Percentiles rank a stretch among this genome's conserved stretches.
These are phyloP conservation scores for Synchytrium microbalum DNA, from an alignment of 371 early-diverging fungal genomes.

Conservation along the genomic window DNA sequence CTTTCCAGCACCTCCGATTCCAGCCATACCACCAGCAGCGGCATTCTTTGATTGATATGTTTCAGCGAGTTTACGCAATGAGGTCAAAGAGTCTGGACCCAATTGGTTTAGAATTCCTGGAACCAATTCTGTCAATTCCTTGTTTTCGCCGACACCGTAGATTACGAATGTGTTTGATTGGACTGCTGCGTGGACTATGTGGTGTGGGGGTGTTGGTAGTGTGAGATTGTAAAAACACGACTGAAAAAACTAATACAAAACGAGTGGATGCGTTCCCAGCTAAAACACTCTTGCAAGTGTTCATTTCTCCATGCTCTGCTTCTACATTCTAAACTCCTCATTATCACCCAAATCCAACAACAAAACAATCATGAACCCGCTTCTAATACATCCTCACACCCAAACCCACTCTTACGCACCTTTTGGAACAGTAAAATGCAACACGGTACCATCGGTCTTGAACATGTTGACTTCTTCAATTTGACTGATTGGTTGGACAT, in stretches of 20 bases:
- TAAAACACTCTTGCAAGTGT: slow-evolving; percentile 4
- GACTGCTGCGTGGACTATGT: slow-evolving; percentile 79
- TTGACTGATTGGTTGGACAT: slow-evolving; percentile 71
- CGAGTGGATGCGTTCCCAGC: not conserved
- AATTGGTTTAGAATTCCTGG: slow-evolving; percentile 93
- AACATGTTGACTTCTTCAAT: slow-evolving; percentile 99
- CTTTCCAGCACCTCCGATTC: too few species aligned
- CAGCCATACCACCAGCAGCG: slow-evolving; percentile 29
- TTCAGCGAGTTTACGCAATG: slow-evolving; percentile 82
- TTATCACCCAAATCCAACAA: not conserved
- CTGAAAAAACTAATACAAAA: not conserved
- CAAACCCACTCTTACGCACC: slow-evolving; percentile 42
- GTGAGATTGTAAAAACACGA: not conserved
- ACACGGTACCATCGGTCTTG: slow-evolving; percentile 85
- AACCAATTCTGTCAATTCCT: slow-evolving; percentile 85
- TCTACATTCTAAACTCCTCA: not conserved
- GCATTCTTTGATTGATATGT: slow-evolving; percentile 64
- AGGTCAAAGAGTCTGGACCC: slow-evolving; percentile 86
- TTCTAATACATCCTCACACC: not conserved
- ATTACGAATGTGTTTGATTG: slow-evolving; percentile 88
- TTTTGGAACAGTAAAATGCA: slow-evolving; percentile 87
- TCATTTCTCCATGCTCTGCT: slow-evolving; percentile 3
- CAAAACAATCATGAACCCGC: not conserved
- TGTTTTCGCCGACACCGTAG: slow-evolving; percentile 77
- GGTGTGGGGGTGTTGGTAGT: slow-evolving; percentile 5